These are phyloP conservation scores for Trichoderma parareesei DNA, from an alignment of 495 filamentous ascomycete species.

Conservation along the genomic window DNA sequence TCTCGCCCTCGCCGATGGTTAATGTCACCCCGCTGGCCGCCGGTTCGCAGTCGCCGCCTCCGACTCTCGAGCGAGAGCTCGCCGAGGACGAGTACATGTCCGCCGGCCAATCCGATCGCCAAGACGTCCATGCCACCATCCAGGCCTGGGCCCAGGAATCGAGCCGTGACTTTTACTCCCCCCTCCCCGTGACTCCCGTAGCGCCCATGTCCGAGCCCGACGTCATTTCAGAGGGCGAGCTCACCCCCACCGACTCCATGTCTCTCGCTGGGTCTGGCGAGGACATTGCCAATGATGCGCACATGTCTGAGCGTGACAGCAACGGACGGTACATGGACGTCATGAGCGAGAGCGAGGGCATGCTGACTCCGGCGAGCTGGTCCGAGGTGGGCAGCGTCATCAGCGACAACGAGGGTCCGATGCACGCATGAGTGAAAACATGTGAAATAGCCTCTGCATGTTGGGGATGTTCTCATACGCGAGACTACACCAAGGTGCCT, in stretches of 20 bases:
- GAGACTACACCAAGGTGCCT: neutral
- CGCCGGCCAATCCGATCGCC: constrained; percentile 31
- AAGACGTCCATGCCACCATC: constrained; percentile 41
- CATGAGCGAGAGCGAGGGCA: constrained; percentile 58
- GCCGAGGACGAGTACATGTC: constrained; percentile 38
- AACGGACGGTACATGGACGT: constrained; percentile 40
- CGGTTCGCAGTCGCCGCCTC: neutral
- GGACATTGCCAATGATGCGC: constrained; percentile 31
- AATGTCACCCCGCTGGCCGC: constrained; percentile 1
- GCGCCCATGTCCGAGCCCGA: constrained; percentile 35
- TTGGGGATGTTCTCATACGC: neutral
- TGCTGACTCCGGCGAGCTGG: constrained; percentile 64
- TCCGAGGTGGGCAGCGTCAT: constrained; percentile 69
- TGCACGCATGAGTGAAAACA: constrained; percentile 21
- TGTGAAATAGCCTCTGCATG: neutral
- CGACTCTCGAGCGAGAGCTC: constrained; percentile 28
- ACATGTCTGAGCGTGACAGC: constrained; percentile 19
- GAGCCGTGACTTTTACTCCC: constrained; percentile 42
- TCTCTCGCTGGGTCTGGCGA: constrained; percentile 37
- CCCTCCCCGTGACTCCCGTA: constrained; percentile 33
- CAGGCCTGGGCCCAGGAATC: constrained; percentile 47
- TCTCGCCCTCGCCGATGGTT: neutral
- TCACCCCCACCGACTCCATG: constrained; percentile 44
- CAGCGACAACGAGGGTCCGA: constrained; percentile 44
- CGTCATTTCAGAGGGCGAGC: constrained; percentile 35